Evolutionary conservation across 1,139 yeast species (phyloP).

Genomic region (Saccharomyces uvarum): DNA sequence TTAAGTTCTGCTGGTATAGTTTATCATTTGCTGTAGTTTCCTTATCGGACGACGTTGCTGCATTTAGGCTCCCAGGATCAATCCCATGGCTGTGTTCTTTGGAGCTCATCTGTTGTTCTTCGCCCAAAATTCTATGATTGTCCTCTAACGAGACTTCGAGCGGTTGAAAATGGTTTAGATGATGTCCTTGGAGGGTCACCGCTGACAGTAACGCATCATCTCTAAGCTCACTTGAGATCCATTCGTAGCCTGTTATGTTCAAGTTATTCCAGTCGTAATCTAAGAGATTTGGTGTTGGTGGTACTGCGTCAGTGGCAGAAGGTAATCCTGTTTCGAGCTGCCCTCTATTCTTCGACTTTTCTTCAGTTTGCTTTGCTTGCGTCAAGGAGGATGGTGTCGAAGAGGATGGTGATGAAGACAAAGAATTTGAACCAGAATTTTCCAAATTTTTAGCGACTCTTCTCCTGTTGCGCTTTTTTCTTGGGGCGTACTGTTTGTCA

Average conservation of each 20-base stretch:
- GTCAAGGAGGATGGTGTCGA: neutral
- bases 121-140: neutral
- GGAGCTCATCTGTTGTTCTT: neutral
- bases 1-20: neutral
- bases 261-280: slow-evolving; percentile 12
- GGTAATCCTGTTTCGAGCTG: neutral
- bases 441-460: neutral
- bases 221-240: slow-evolving; percentile 63
- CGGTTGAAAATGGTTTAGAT: neutral
- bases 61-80: neutral
- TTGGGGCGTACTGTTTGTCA: slow-evolving; percentile 2
- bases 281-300: slow-evolving; percentile 4
- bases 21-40: neutral
- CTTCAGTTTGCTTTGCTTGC: neutral
- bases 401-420: neutral
- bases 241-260: slow-evolving; percentile 36
- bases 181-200: slow-evolving; percentile 55
- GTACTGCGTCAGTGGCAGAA: neutral
- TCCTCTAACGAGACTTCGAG: neutral
- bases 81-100: neutral
- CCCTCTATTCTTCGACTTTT: neutral
- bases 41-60: neutral
- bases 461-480: neutral
- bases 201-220: slow-evolving; percentile 70
- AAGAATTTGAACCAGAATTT: neutral